A percentile compares a stretch with the other conserved stretches of the same genome.
Evolutionary conservation across 768 basidiomycete species (phyloP).

Genomic region (Collybia sp.): DNA sequence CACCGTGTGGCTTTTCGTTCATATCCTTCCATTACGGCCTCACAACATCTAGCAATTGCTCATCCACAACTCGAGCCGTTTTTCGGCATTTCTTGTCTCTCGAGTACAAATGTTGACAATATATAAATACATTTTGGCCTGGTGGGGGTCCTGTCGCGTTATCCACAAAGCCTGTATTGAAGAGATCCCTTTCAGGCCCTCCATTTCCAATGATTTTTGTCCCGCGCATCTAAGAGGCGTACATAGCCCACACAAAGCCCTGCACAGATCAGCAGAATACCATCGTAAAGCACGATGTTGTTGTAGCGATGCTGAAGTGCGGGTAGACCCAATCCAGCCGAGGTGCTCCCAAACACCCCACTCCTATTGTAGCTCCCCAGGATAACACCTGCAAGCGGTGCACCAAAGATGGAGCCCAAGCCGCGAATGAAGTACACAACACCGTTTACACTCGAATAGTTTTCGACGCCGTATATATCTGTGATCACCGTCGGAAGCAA

Average conservation of each 20-base stretch:
- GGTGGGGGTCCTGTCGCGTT: no score
- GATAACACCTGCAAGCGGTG: slow-evolving; percentile 31
- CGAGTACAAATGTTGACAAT: no score
- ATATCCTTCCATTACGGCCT: no score
- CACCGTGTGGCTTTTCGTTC: no score
- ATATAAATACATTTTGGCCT: no score
- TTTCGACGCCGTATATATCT: slow-evolving; percentile 30
- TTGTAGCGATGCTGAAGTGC: background rate
- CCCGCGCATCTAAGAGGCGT: background rate
- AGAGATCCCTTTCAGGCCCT: background rate
- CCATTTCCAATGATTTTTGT: background rate
- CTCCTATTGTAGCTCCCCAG: slow-evolving; percentile 18
- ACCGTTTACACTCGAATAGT: slow-evolving; percentile 30
- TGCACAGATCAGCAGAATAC: background rate
- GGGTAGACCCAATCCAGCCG: background rate
- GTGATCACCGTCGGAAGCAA: slow-evolving; percentile 32
- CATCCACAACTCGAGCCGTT: no score
- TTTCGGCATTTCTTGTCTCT: no score
- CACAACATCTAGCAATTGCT: no score
- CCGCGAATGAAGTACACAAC: slow-evolving; percentile 33
- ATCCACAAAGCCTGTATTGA: no score
- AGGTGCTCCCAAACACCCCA: background rate
- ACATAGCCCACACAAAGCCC: background rate
- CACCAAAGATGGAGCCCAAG: slow-evolving; percentile 28
- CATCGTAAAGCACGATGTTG: background rate